Evolutionary conservation across 1,284 basidiomycete species (phyloP).

Genomic region (Puccinia novopanici): DNA sequence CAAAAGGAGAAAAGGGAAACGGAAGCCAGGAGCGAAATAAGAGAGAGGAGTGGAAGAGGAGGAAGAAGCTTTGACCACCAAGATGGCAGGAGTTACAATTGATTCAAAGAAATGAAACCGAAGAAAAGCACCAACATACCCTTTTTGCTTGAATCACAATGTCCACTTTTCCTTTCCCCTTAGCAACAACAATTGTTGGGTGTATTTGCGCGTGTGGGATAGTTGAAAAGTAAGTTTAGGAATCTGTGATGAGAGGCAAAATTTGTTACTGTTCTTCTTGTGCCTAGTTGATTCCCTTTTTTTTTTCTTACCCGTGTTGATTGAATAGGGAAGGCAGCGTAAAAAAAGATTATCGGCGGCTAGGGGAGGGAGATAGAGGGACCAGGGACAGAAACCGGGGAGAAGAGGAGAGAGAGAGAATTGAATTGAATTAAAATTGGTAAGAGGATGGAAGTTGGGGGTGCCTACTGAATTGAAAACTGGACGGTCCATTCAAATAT

Average conservation of each 20-base stretch:
- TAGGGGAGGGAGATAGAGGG: slow-evolving; percentile 38
- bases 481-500: slow-evolving; percentile 41
- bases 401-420: slow-evolving; percentile 43
- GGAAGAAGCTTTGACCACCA: slow-evolving; percentile 21
- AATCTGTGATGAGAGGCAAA: slow-evolving; percentile 23
- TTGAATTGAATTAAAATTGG: slow-evolving; percentile 39
- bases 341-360: not conserved
- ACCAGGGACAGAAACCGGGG: slow-evolving; percentile 28
- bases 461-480: slow-evolving; percentile 37
- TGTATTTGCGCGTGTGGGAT: slow-evolving; percentile 17
- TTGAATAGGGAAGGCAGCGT: not conserved
- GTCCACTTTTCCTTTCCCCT: not conserved
- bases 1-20: not conserved
- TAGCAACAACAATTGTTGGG: not conserved
- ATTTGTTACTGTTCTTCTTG: slow-evolving; percentile 17
- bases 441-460: slow-evolving; percentile 40
- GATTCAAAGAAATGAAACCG: not conserved
- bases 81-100: slow-evolving; percentile 3
- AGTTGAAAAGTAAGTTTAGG: slow-evolving; percentile 18
- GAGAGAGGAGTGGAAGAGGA: not conserved
- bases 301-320: not conserved
- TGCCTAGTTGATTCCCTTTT: slow-evolving; percentile 13
- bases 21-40: slow-evolving; percentile 23
- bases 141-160: slow-evolving; percentile 1
- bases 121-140: slow-evolving; percentile 1